Evolutionary conservation across 495 filamentous ascomycete genomes (phyloP).

Genomic region (Daldinia concentrica): DNA sequence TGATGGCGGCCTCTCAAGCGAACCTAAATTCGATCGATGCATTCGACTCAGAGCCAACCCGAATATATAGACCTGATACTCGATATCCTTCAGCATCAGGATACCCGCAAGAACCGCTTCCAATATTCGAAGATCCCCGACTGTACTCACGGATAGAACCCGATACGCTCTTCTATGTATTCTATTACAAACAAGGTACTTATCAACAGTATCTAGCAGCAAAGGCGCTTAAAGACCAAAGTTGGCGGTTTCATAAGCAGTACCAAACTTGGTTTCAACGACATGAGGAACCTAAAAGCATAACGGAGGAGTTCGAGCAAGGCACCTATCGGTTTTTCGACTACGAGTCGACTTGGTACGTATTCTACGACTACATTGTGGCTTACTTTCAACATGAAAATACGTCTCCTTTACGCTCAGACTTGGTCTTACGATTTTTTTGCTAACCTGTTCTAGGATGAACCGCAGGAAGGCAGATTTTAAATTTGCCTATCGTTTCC

Average conservation of each 20-base stretch:
- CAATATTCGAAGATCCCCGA: slow-evolving; percentile 88
- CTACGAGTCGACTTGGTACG: slow-evolving; percentile 98
- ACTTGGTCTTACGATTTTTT: not conserved
- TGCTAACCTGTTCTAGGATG: slow-evolving; percentile 74
- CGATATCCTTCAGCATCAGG: slow-evolving; percentile 73
- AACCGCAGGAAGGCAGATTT: slow-evolving; percentile 98
- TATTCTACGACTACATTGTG: slow-evolving; percentile 18
- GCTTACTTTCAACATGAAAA: not conserved
- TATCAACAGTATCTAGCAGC: slow-evolving; percentile 98
- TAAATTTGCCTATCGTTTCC: slow-evolving; percentile 97
- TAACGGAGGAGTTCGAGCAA: slow-evolving; percentile 98
- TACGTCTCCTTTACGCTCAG: slow-evolving; percentile 9
- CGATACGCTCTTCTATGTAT: slow-evolving; percentile 97
- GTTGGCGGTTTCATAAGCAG: slow-evolving; percentile 99
- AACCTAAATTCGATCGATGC: slow-evolving; percentile 71
- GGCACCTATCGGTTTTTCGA: slow-evolving; percentile 99
- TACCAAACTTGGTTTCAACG: slow-evolving; percentile 99
- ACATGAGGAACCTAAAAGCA: slow-evolving; percentile 97
- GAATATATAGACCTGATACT: slow-evolving; percentile 82
- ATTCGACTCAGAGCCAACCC: slow-evolving; percentile 81
- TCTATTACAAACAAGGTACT: slow-evolving; percentile 96
- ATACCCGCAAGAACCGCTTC: slow-evolving; percentile 89
- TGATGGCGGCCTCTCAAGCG: slow-evolving; percentile 75
- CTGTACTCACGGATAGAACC: slow-evolving; percentile 90
- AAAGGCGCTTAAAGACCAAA: slow-evolving; percentile 93